phyloP scores from a whole-genome alignment of 345 rosid species.

The Populus tremula region DNA sequence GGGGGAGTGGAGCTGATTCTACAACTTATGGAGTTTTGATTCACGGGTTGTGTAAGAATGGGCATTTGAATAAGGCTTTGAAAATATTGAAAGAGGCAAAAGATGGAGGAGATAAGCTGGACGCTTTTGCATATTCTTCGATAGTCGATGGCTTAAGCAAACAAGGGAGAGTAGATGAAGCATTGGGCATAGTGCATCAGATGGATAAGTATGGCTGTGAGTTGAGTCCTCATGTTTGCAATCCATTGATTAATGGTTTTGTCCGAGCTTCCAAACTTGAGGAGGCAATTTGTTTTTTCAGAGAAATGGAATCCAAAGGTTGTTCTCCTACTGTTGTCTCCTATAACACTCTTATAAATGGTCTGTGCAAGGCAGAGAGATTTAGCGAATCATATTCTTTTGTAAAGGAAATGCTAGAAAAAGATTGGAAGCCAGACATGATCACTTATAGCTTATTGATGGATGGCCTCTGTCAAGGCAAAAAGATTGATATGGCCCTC shows the following conservation, averaged over 20 bases:
- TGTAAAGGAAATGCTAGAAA: constrained; percentile 77
- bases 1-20: constrained; percentile 48
- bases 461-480: constrained; percentile 66
- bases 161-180: constrained; percentile 70
- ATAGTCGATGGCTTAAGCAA: constrained; percentile 71
- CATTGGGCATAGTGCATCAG: constrained; percentile 40
- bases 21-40: constrained; percentile 62
- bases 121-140: constrained; percentile 64
- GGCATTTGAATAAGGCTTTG: constrained; percentile 65
- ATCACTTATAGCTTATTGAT: constrained; percentile 74
- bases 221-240: constrained; percentile 55
- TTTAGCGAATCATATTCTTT: constrained; percentile 58
- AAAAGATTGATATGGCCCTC: constrained; percentile 64
- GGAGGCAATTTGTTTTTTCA: constrained; percentile 53
- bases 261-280: constrained; percentile 59
- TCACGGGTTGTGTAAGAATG: constrained; percentile 80
- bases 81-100: constrained; percentile 53
- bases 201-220: constrained; percentile 47
- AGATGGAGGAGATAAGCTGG: constrained; percentile 43
- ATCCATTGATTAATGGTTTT: constrained; percentile 64
- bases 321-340: constrained; percentile 56
- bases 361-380: constrained; percentile 72
- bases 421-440: constrained; percentile 64
- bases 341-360: constrained; percentile 65
- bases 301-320: constrained; percentile 51